A percentile compares a stretch with the other conserved stretches of the same genome.
These are phyloP conservation scores for Sphaerulina populicola DNA, from an alignment of 2,329 filamentous ascomycete genomes.

Conservation along the genomic window DNA sequence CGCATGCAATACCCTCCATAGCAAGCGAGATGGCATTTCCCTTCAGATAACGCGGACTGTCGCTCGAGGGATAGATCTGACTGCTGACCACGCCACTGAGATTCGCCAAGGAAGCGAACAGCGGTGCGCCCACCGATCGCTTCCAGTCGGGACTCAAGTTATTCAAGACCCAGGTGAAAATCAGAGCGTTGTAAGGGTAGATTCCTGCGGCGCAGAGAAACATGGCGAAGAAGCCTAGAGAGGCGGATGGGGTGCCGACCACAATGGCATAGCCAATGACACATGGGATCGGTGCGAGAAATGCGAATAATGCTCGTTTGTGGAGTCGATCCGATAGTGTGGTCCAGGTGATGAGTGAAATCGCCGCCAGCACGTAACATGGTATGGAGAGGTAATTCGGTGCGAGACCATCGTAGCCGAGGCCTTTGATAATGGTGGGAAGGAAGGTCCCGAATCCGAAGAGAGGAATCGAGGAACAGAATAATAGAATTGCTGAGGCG, in stretches of 20 bases:
- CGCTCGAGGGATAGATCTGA: slow-evolving; percentile 4
- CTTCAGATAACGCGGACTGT: slow-evolving; percentile 9
- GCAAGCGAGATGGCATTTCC: slow-evolving; percentile 2
- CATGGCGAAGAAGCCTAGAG: slow-evolving; percentile 1
- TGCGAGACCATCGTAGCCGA: slow-evolving; percentile 10
- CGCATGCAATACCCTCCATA: slow-evolving; percentile 4
- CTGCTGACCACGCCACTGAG: slow-evolving; percentile 4
- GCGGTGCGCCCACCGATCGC: slow-evolving; percentile 7
- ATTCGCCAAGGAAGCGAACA: slow-evolving; percentile 2
- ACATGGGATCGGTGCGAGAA: slow-evolving; percentile 6
- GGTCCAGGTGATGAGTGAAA: slow-evolving; percentile 5
- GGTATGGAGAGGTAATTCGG: slow-evolving; percentile 12
- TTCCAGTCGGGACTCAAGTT: slow-evolving; percentile 7
- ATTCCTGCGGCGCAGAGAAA: slow-evolving; percentile 8
- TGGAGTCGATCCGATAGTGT: slow-evolving; percentile 3
- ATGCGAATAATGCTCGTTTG: slow-evolving; percentile 5
- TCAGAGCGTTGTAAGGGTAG: slow-evolving; percentile 7
- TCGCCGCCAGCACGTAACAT: slow-evolving; percentile 7
- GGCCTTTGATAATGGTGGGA: slow-evolving; percentile 13
- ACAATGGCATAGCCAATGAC: slow-evolving; percentile 7
- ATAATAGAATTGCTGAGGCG: slow-evolving; percentile 28
- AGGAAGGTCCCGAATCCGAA: slow-evolving; percentile 11
- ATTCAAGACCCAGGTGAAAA: slow-evolving; percentile 6
- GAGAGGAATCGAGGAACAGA: slow-evolving; percentile 21
- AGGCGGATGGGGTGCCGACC: slow-evolving; percentile 4